Base-by-base conservation (phyloP, 106 monocot genomes). In the Acorus gramineus region DNA sequence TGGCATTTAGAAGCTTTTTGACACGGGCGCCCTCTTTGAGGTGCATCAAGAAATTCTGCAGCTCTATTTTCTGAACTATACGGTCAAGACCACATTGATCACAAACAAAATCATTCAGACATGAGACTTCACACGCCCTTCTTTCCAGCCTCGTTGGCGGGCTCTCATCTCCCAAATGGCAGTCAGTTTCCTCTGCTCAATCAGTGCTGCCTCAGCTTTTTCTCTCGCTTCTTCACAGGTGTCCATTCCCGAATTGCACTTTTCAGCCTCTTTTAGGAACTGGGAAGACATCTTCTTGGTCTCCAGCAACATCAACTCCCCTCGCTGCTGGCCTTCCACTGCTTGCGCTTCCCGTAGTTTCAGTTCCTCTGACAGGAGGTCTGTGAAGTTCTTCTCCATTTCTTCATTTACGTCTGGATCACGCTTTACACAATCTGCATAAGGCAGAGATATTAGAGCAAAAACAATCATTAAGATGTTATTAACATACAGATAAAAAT, bases 161-260 rank as follows among this genome's bases (percentile, higher is more conserved):
- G 94, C 94, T 56, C 94, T 86, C 60, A 45, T 52, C 64, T 90
- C 94, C 94, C 94, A 94, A 66, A 84, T 6, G 13, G 76, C 74
- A 42, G 78, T 78, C 52, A 86, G 48, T 62, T 66, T 90, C 79
- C 67, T 90, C 53, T 94, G 94, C 62, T 86, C 72, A 4, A 68
- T 5, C 67, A 89, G 68, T 45, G 75, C 61, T 45, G 52, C 47
- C 61, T 84, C 86, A 2, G 94, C 84, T 73, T 75, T 84, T 58
- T 94, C 89, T 51, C 94, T 72, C 3, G 94, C 86, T 71, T 84
- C 89, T 66, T 94, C 94, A 62, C 94, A 94, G 2, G 94, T 94
- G 60, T 89, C 84, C 94, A 94, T 94, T 11, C 94, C 94, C 6
- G 89, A 94, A 62, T 68, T 90, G 81, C 94, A 94, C 73, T 94